phyloP scores from a whole-genome alignment of 2,329 filamentous ascomycete genomes.

The Monosporascus sp. region DNA sequence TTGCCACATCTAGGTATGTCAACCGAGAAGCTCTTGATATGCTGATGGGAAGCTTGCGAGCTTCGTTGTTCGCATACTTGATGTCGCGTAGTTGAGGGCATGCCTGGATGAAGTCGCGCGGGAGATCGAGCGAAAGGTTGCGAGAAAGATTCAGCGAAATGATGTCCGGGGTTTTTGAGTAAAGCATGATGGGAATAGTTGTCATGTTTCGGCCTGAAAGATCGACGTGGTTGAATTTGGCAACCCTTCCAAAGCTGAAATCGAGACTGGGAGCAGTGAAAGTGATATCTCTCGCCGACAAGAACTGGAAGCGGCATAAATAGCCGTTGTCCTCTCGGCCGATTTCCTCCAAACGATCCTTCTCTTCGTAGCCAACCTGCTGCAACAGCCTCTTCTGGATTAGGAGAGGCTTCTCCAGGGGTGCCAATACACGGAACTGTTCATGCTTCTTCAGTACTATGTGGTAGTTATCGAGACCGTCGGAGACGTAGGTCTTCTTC shows the following conservation, averaged over 20 bases:
- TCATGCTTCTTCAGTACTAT: constrained; percentile 94
- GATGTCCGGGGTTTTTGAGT: constrained; percentile 87
- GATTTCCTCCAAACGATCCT: constrained; percentile 85
- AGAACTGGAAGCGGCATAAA: constrained; percentile 89
- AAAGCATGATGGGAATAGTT: constrained; percentile 90
- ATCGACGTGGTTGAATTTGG: constrained; percentile 93
- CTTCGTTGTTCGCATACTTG: constrained; percentile 93
- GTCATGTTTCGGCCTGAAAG: constrained; percentile 84
- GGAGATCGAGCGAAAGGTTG: constrained; percentile 87
- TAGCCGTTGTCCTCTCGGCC: constrained; percentile 97
- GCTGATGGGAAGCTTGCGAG: constrained; percentile 77
- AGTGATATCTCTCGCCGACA: constrained; percentile 82
- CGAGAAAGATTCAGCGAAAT: constrained; percentile 90
- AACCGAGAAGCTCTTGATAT: constrained; percentile 74
- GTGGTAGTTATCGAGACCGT: constrained; percentile 89
- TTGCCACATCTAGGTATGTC: constrained; percentile 89
- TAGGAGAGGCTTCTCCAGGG: constrained; percentile 74
- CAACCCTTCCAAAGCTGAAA: constrained; percentile 71
- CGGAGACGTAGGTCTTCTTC: constrained; percentile 89
- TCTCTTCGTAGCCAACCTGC: constrained; percentile 84
- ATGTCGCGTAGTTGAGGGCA: constrained; percentile 90
- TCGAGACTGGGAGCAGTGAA: constrained; percentile 72
- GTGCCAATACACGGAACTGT: constrained; percentile 72
- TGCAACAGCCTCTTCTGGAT: constrained; percentile 89
- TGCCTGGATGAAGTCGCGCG: constrained; percentile 92